A percentile compares a stretch with the other conserved stretches of the same genome.
phyloP scores from a whole-genome alignment of 179 eudicot species.

The Drosera spatulata region DNA sequence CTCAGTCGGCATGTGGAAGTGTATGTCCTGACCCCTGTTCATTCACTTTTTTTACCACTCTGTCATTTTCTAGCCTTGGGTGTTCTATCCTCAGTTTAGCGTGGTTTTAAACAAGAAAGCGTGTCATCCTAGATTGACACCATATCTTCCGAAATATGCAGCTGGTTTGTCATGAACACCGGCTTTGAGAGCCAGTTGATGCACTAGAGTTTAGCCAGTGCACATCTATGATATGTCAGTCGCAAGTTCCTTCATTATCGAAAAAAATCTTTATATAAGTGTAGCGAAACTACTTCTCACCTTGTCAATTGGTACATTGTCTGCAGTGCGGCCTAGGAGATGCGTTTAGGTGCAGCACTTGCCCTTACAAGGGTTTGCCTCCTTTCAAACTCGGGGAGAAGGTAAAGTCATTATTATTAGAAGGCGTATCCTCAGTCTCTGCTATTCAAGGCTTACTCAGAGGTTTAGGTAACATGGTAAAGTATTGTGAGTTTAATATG shows the following conservation, averaged over 20 bases:
- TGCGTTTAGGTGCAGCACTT: constrained; percentile 89
- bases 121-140: no score
- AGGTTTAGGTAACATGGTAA: no score
- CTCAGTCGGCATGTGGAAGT: constrained; percentile 90
- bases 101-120: no score
- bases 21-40: constrained; percentile 21
- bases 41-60: no score
- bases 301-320: constrained; percentile 1
- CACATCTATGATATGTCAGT: no score
- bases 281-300: neutral
- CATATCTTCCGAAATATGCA: no score
- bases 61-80: no score
- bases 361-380: constrained; percentile 94
- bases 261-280: neutral
- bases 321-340: constrained; percentile 94
- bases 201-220: no score
- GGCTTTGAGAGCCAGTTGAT: no score
- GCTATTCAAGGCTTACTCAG: neutral
- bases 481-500: neutral
- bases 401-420: constrained; percentile 22
- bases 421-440: neutral
- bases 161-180: no score
- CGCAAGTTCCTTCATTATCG: no score
- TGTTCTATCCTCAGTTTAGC: no score
- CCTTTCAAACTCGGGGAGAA: constrained; percentile 88